Evolutionary conservation across 2,329 filamentous ascomycete genomes (phyloP).

Genomic region (Cytospora chrysosperma): DNA sequence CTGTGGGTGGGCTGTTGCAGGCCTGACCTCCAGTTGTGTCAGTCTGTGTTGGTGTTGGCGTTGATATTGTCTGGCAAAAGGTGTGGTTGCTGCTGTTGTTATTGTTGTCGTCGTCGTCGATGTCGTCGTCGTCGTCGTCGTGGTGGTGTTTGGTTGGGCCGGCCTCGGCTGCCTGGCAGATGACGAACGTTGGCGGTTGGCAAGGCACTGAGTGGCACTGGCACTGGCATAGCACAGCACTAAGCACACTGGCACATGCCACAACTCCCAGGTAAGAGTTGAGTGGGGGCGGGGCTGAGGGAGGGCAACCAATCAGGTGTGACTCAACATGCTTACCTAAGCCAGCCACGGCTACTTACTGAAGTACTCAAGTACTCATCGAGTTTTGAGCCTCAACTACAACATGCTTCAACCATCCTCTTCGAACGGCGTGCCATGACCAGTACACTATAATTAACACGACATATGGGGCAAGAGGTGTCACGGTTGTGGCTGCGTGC

Average conservation of each 20-base stretch:
- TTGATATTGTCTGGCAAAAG: too few relatives aligned
- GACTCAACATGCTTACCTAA: background rate
- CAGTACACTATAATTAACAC: too few relatives aligned
- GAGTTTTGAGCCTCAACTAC: background rate
- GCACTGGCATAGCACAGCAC: too few relatives aligned
- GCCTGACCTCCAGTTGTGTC: background rate
- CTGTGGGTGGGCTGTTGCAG: background rate
- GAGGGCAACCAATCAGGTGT: background rate
- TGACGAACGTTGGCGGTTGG: background rate
- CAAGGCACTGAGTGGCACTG: too few relatives aligned
- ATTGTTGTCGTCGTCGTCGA: background rate
- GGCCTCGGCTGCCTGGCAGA: slow-evolving; percentile 2
- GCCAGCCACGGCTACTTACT: too few relatives aligned
- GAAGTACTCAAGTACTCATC: background rate
- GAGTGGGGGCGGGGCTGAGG: background rate
- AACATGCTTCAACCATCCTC: too few relatives aligned
- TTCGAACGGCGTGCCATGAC: too few relatives aligned
- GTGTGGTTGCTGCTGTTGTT: background rate
- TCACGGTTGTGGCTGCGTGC: too few relatives aligned
- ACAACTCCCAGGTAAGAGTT: background rate
- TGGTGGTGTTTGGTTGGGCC: too few relatives aligned
- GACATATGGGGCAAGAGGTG: too few relatives aligned
- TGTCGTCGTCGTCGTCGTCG: too few relatives aligned
- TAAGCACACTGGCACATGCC: too few relatives aligned
- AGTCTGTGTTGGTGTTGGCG: background rate